These are phyloP conservation scores for Verticillium dahliae DNA, from an alignment of 2,329 filamentous ascomycete genomes.

Conservation along the genomic window DNA sequence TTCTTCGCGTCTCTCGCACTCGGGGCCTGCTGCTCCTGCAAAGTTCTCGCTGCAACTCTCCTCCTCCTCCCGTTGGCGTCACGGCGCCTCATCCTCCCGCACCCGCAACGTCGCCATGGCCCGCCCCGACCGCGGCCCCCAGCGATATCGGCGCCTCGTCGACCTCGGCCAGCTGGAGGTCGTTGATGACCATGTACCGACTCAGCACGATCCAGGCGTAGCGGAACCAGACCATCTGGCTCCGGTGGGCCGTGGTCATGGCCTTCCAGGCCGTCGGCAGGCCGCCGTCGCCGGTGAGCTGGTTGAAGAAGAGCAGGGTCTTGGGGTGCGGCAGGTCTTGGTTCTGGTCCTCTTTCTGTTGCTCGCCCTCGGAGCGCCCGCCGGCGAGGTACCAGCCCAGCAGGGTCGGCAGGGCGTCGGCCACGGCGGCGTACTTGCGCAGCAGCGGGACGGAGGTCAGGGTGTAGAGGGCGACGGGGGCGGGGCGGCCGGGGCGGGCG, in stretches of 20 bases:
- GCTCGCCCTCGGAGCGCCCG: slow-evolving; percentile 10
- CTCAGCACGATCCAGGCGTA: slow-evolving; percentile 92
- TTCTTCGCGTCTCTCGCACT: not conserved
- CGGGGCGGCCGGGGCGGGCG: slow-evolving; percentile 56
- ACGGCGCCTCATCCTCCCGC: not conserved
- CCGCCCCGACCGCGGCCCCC: too few relatives aligned
- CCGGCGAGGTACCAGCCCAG: slow-evolving; percentile 41
- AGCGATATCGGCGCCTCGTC: not conserved
- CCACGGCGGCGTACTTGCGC: slow-evolving; percentile 74
- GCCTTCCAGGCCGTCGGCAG: slow-evolving; percentile 62
- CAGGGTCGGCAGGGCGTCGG: slow-evolving; percentile 72
- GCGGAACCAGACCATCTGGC: slow-evolving; percentile 98
- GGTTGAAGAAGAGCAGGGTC: slow-evolving; percentile 65
- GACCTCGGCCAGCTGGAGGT: slow-evolving; percentile 55
- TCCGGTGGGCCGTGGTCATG: slow-evolving; percentile 85
- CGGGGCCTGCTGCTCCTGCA: too few relatives aligned
- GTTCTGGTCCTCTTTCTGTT: not conserved
- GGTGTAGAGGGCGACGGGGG: slow-evolving; percentile 80
- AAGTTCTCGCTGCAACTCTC: not conserved
- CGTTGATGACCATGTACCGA: slow-evolving; percentile 94
- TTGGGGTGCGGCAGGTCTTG: slow-evolving; percentile 41
- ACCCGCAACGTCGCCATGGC: too few relatives aligned
- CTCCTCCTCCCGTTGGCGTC: not conserved
- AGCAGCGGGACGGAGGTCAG: slow-evolving; percentile 64
- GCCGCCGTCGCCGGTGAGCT: slow-evolving; percentile 52